These are phyloP conservation scores for Arthrobotrys pseudoclavata DNA, from an alignment of 2,329 filamentous ascomycete species.

Conservation along the genomic window DNA sequence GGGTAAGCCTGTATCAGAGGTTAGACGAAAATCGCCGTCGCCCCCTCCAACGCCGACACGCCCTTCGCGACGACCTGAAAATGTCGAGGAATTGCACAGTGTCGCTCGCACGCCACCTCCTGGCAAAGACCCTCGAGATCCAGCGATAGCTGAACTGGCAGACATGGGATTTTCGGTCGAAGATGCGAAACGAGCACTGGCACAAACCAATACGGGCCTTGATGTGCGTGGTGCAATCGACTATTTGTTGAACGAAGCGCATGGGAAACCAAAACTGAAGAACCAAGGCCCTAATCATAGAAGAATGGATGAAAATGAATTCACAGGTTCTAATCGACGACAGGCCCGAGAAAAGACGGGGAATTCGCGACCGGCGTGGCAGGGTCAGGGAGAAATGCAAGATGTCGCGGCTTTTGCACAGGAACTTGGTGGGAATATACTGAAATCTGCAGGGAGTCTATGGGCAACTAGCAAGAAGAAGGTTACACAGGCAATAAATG, in stretches of 20 bases:
- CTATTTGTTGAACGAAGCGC: slow-evolving; percentile 91
- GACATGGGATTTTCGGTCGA: slow-evolving; percentile 94
- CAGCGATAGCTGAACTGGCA: slow-evolving; percentile 85
- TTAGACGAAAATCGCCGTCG: slow-evolving; percentile 65
- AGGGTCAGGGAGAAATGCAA: slow-evolving; percentile 61
- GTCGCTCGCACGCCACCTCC: slow-evolving; percentile 47
- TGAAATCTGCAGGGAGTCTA: slow-evolving; percentile 93
- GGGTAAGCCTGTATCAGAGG: slow-evolving; percentile 75
- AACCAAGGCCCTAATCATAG: slow-evolving; percentile 35
- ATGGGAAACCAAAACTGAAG: slow-evolving; percentile 79
- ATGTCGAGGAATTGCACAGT: slow-evolving; percentile 61
- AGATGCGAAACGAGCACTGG: slow-evolving; percentile 83
- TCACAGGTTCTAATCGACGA: slow-evolving; percentile 17
- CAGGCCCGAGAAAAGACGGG: slow-evolving; percentile 68
- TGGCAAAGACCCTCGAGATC: slow-evolving; percentile 62
- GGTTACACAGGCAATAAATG: slow-evolving; percentile 89
- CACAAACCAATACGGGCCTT: slow-evolving; percentile 81
- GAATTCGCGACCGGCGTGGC: slow-evolving; percentile 60
- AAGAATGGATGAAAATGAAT: slow-evolving; percentile 59
- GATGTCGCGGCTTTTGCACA: slow-evolving; percentile 74
- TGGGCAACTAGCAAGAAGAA: slow-evolving; percentile 97
- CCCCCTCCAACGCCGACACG: slow-evolving; percentile 67
- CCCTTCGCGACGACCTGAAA: slow-evolving; percentile 66
- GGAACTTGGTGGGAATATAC: slow-evolving; percentile 82
- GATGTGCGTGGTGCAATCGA: slow-evolving; percentile 90